These are phyloP conservation scores for Hemileia vastatrix DNA, from an alignment of 1,284 basidiomycete genomes.

Conservation along the genomic window DNA sequence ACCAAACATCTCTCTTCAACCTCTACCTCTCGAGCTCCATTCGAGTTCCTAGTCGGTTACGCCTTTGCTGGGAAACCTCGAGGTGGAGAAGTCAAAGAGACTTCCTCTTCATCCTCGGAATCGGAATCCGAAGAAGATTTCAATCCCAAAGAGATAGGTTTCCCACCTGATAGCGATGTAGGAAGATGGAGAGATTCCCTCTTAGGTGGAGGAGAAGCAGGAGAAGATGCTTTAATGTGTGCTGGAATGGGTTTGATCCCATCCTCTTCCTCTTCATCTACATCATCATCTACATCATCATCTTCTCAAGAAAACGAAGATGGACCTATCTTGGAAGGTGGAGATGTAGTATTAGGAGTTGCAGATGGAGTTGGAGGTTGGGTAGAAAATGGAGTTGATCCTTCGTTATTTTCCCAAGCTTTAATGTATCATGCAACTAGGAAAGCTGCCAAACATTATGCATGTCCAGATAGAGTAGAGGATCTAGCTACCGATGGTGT, in stretches of 20 bases:
- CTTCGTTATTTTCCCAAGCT: conserved; percentile 61
- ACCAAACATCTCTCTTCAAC: no score
- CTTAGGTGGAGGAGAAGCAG: conserved; percentile 51
- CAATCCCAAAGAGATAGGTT: conserved; percentile 52
- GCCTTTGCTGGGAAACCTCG: conserved; percentile 68
- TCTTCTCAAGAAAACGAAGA: neutral
- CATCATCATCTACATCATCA: neutral
- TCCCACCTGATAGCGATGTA: conserved; percentile 56
- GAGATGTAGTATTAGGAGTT: conserved; percentile 66
- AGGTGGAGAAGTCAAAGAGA: conserved; percentile 46
- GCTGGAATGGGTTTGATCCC: conserved; percentile 68
- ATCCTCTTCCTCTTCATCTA: conserved; percentile 56
- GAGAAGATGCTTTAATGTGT: conserved; percentile 48
- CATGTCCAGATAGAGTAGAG: conserved; percentile 14
- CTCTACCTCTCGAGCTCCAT: conserved; percentile 48
- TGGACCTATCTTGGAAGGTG: conserved; percentile 19
- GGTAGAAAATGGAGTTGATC: conserved; percentile 68
- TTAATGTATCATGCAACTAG: conserved; percentile 63
- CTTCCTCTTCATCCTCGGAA: conserved; percentile 12
- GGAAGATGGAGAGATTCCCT: conserved; percentile 64
- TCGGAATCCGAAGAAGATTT: neutral
- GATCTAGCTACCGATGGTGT: conserved; percentile 4
- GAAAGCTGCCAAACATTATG: conserved; percentile 37
- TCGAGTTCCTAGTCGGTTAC: conserved; percentile 60
- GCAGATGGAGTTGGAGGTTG: conserved; percentile 64